These are phyloP conservation scores for Patellifolia procumbens DNA, from an alignment of 179 eudicot genomes.

Conservation along the genomic window DNA sequence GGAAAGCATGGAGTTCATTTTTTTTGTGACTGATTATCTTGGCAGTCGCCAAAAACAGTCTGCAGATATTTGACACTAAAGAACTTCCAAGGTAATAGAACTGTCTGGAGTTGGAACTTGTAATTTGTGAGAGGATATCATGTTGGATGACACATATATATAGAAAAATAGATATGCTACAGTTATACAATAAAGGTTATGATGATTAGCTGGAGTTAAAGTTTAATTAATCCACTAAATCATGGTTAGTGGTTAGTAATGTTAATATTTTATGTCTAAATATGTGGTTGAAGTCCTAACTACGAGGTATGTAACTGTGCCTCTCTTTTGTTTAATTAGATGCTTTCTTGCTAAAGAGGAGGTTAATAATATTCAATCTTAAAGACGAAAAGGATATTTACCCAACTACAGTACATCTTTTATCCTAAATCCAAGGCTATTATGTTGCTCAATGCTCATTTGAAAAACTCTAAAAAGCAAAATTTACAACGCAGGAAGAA, in stretches of 20 bases:
- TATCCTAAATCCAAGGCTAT: no score
- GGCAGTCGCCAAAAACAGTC: not conserved
- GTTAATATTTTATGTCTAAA: not conserved
- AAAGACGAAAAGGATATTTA: conserved; percentile 3
- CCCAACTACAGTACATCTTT: no score
- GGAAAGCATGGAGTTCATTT: conserved; percentile 31
- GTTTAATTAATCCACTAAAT: conserved; percentile 7
- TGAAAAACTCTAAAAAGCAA: no score
- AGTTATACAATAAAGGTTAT: conserved; percentile 15
- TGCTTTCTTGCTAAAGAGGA: not conserved
- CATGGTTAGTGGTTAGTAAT: conserved; percentile 15
- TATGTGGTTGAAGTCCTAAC: conserved; percentile 17
- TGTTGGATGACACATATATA: conserved; percentile 26
- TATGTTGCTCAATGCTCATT: no score
- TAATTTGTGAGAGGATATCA: conserved; percentile 14
- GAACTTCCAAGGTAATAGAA: conserved; percentile 15
- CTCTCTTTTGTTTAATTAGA: conserved; percentile 8
- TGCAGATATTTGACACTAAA: not conserved
- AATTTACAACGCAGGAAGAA: no score
- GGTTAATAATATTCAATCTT: conserved; percentile 5
- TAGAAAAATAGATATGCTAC: conserved; percentile 8
- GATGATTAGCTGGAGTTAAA: conserved; percentile 18
- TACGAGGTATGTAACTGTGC: conserved; percentile 9
- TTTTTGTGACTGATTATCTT: not conserved
- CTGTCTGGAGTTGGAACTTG: conserved; percentile 17